Evolutionary conservation across 2,329 filamentous ascomycete genomes (phyloP).

Genomic region (Colletotrichum cuscutae): DNA sequence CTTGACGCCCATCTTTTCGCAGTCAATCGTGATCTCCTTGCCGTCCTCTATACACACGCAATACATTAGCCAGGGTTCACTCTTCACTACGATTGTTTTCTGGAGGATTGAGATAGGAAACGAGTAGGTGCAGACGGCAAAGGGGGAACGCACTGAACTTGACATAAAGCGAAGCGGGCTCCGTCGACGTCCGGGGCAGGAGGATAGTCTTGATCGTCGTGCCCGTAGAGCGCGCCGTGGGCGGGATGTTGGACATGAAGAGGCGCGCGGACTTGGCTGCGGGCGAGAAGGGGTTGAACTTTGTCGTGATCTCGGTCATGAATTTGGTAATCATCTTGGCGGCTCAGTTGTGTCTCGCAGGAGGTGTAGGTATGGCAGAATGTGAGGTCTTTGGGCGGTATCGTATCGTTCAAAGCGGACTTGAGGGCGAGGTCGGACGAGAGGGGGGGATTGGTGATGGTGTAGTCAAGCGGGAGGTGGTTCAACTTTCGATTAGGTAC

Average conservation of each 20-base stretch:
- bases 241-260: conserved; percentile 86
- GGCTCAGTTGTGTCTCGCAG: neutral
- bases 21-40: conserved; percentile 86
- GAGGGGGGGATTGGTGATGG: neutral
- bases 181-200: conserved; percentile 75
- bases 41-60: conserved; percentile 80
- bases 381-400: neutral
- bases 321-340: conserved; percentile 83
- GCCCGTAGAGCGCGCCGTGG: conserved; percentile 76
- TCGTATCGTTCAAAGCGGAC: neutral
- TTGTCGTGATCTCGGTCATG: conserved; percentile 84
- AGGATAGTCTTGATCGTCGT: conserved; percentile 84
- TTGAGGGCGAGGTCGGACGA: neutral
- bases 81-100: too few species aligned
- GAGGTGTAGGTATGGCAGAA: neutral
- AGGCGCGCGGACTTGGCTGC: conserved; percentile 85
- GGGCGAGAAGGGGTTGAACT: conserved; percentile 91
- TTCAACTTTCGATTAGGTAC: neutral
- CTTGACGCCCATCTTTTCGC: conserved; percentile 84
- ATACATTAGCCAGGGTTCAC: neutral
- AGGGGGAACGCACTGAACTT: conserved; percentile 81
- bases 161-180: conserved; percentile 75
- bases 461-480: neutral
- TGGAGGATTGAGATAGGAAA: too few species aligned
- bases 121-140: too few species aligned